Evolutionary conservation across 2,329 filamentous ascomycete genomes (phyloP), one percentile per base, ranked within the genome.

Genomic region (Cercospora janseana): DNA sequence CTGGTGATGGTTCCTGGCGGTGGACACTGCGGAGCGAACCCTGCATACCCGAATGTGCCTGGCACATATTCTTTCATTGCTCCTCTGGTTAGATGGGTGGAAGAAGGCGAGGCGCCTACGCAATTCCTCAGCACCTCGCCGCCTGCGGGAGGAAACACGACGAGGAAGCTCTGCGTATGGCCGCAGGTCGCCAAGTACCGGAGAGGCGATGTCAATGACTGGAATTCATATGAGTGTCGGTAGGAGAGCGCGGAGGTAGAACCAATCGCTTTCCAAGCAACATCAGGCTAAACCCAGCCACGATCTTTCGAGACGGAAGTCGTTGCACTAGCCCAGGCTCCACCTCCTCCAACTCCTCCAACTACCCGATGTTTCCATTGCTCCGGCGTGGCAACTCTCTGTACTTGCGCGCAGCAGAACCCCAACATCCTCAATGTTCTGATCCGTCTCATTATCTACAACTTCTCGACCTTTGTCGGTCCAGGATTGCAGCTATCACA

Each of bases 1-100:
- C 46, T 72, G 3, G 72, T 69, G 46, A 72, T 71, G 69, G 54
- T 71, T 4, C 70, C 70, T 1, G 69, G 60, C 7, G 67, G 68
- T 29, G 69, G 70, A 1, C 70, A 73, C 55, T 71, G 68, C 47
- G 66, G 68, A n/a, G 52, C 65, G 16, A 64, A 65, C 4, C 29
- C 56, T 6, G 52, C 56, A 4, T 71, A 69, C 57, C 64, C 67
- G 3, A 54, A 57, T 13, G 65, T 65, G 18, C 68, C 68, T 3
- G 63, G 56, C 1, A 64, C 57, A 5, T 71, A 70, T 51, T 60
- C 69, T 42, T 59, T 64, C n/a, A 47, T 69, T 3, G 63, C 67
- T 4, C 59, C 59, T 1, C 55, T 72, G 18, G 54, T 67, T 6
- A 26, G 51, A 10, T 72, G 70, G 70, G 67, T 72, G 3, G 70